Conservation (phyloP, 495 filamentous ascomycete species). For the Daldinia concentrica region DNA sequence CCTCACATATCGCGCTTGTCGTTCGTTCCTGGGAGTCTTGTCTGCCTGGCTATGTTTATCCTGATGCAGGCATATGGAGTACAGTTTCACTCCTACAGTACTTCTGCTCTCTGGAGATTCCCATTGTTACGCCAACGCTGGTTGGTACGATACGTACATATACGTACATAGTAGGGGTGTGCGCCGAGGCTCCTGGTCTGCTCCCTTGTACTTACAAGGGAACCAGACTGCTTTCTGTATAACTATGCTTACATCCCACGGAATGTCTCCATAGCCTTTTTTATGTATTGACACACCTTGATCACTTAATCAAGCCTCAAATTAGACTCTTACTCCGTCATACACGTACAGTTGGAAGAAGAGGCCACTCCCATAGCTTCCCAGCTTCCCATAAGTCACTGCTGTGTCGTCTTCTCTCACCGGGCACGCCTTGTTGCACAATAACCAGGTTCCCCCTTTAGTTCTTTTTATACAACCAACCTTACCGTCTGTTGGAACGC, state of each 20-base stretch:
- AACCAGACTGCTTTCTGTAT: constrained; percentile 26
- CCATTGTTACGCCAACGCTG: constrained; percentile 34
- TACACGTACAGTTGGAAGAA: constrained; percentile 27
- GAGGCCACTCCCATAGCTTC: constrained; percentile 21
- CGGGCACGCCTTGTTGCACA: constrained; percentile 32
- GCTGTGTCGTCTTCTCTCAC: constrained; percentile 6
- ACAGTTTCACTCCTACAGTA: constrained; percentile 36
- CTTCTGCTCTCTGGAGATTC: constrained; percentile 14
- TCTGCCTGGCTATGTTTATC: constrained; percentile 44
- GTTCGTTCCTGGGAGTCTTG: constrained; percentile 11
- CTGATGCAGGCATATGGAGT: constrained; percentile 43
- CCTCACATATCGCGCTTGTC: constrained; percentile 39
- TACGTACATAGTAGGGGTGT: constrained; percentile 27
- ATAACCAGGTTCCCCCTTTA: constrained; percentile 23
- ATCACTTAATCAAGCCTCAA: constrained; percentile 32
- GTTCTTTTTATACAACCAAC: constrained; percentile 37
- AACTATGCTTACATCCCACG: constrained; percentile 44
- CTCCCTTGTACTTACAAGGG: constrained; percentile 9
- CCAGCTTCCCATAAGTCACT: background rate
- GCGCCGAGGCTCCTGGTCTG: constrained; percentile 19
- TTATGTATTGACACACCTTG: constrained; percentile 38
- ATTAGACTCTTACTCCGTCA: constrained; percentile 16
- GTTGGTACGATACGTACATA: constrained; percentile 20
- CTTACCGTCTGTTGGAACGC: constrained; percentile 35
- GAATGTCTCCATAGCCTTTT: constrained; percentile 28